A percentile compares a stretch with the other conserved stretches of the same genome.
These are phyloP conservation scores for Ambispora gerdemannii DNA, from an alignment of 192 early-diverging fungal species.

Conservation along the genomic window DNA sequence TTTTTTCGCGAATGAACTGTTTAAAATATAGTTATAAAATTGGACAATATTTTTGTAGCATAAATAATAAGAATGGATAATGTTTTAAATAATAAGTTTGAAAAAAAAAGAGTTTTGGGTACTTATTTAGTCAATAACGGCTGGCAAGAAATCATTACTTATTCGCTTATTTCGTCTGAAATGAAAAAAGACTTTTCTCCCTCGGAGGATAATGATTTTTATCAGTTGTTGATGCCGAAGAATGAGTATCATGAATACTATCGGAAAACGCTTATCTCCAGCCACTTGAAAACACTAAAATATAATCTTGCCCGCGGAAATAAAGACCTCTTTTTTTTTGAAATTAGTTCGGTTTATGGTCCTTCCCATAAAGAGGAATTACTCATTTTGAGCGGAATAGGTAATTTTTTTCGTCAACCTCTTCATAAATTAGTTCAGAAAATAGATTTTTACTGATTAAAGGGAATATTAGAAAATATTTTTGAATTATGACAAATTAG, in stretches of 20 bases:
- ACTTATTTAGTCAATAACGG: slow-evolving; percentile 2
- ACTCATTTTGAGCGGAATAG: slow-evolving; percentile 14
- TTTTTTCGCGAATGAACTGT: too few species aligned
- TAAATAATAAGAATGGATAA: background rate
- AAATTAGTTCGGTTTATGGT: slow-evolving; percentile 12
- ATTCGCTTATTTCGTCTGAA: background rate
- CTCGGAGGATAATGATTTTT: background rate
- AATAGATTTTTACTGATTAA: slow-evolving; percentile 19
- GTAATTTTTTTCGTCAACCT: slow-evolving; percentile 7
- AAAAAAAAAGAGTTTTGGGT: background rate
- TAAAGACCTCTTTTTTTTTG: slow-evolving; percentile 23
- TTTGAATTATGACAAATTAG: background rate
- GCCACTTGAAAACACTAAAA: slow-evolving; percentile 13
- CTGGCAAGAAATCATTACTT: slow-evolving; percentile 27
- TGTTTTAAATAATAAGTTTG: slow-evolving; percentile 1
- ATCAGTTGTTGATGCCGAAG: slow-evolving; percentile 6
- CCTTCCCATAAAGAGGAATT: background rate
- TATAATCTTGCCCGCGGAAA: slow-evolving; percentile 4
- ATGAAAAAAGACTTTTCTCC: background rate
- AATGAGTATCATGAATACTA: slow-evolving; percentile 18
- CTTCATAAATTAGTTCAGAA: background rate
- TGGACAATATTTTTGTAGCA: too few species aligned
- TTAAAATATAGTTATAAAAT: too few species aligned
- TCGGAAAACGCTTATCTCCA: background rate
- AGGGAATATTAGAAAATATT: slow-evolving; percentile 15